Base-by-base conservation (phyloP, 352 stramenopile genomes). In the Phytophthora ohioensis region DNA sequence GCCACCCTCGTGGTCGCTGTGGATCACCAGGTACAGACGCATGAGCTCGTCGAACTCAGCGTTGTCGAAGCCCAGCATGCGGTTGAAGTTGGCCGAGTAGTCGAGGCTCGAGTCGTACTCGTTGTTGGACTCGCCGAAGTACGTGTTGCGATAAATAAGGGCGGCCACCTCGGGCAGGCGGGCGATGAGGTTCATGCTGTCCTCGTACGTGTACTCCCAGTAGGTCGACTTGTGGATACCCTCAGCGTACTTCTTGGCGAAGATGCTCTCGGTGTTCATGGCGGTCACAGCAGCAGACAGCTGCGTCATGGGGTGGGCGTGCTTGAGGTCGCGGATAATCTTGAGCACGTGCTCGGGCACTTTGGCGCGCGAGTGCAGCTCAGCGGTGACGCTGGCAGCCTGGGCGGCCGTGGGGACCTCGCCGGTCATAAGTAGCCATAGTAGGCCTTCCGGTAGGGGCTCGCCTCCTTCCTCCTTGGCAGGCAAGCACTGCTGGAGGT, bases 261-360 rank as follows among this genome's bases (percentile, higher is more conserved):
- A 99, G 69, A 98, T 76, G 56, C 84, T 97, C 69, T 98, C 96
- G 4, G 97, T 99, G 84, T 98, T 97, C 84, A 98, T 90, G 61
- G 91, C 94, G 60, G 92, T 96, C 56, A 98, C 89, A 36, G 91
- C 97, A 70, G 98, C 96, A 32, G 91, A 97, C 47, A 99, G 96
- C 90, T 99, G 97, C 38, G 97, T 99, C 98, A 99, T 99, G 62
- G 98, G 97, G 87, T 99, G 98, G 84, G 98, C 98, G 64, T 97
- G 80, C 88, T 99, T 99, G 56, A 99, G 92, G 65, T 87, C 81
- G 69, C 94, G 92, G 64, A 99, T 92, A 46, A 99, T 81, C 73
- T 95, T 90, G 78, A 97, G 92, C 64, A 99, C 97, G 82, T 99
- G 97, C 49, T 89, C 79, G 21, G 97, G 97, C 53, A 99, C 87